Evolutionary conservation across 768 basidiomycete species (phyloP).

Genomic region (Suillus sp.): DNA sequence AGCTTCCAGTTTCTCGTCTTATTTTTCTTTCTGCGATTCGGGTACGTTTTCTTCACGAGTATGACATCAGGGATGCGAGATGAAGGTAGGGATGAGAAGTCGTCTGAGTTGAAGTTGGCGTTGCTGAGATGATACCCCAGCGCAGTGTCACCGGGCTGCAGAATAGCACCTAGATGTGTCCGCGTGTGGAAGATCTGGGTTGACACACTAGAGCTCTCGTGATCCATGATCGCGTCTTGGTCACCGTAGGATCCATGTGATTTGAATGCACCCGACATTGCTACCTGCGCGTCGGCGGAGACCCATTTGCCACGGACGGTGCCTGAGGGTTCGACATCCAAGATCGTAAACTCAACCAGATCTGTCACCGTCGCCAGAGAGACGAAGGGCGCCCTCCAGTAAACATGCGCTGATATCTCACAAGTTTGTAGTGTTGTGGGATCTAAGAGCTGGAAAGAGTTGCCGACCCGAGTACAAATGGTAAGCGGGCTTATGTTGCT

Average conservation of each 20-base stretch:
- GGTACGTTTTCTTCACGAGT: slow-evolving; percentile 94
- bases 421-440: slow-evolving; percentile 81
- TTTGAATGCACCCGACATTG: slow-evolving; percentile 76
- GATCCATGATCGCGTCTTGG: slow-evolving; percentile 59
- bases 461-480: slow-evolving; percentile 89
- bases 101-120: slow-evolving; percentile 91
- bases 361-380: slow-evolving; percentile 81
- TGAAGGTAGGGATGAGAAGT: slow-evolving; percentile 67
- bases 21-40: slow-evolving; percentile 89
- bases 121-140: slow-evolving; percentile 89
- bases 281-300: slow-evolving; percentile 88
- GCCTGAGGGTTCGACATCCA: slow-evolving; percentile 89
- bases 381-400: slow-evolving; percentile 93
- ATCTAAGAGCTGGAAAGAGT: slow-evolving; percentile 89
- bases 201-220: slow-evolving; percentile 55
- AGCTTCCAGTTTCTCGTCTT: slow-evolving; percentile 85
- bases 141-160: slow-evolving; percentile 94
- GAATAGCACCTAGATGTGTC: slow-evolving; percentile 90
- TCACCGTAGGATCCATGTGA: slow-evolving; percentile 48
- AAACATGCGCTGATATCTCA: slow-evolving; percentile 76
- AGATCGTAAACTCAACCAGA: slow-evolving; percentile 91
- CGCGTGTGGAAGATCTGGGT: slow-evolving; percentile 94
- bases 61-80: slow-evolving; percentile 87
- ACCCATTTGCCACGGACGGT: slow-evolving; percentile 74
- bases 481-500: slow-evolving; percentile 89